Evolutionary conservation across 805 yeast species (phyloP).

Genomic region (Ogataea pini): DNA sequence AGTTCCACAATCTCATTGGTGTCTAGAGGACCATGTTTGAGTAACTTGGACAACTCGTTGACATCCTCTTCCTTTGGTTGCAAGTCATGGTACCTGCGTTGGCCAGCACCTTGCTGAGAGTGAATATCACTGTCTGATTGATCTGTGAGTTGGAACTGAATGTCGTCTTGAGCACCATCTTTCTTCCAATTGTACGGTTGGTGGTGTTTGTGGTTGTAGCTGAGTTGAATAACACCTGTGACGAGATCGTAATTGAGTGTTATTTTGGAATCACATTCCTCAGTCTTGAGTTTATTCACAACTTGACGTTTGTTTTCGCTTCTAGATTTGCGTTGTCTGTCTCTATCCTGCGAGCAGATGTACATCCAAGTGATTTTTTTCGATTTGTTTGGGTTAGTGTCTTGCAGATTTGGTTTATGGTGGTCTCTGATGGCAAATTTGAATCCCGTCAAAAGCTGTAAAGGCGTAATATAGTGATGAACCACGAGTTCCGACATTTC

Average conservation of each 20-base stretch:
- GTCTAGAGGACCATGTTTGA: constrained; percentile 25
- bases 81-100: constrained; percentile 19
- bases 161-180: constrained; percentile 20
- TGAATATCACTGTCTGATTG: constrained; percentile 8
- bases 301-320: constrained; percentile 40
- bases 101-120: constrained; percentile 5
- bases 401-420: constrained; percentile 38
- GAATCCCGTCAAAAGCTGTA: constrained; percentile 43
- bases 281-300: constrained; percentile 42
- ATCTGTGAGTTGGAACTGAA: constrained; percentile 20
- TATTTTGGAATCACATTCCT: constrained; percentile 42
- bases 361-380: constrained; percentile 46
- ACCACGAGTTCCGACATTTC: constrained; percentile 38
- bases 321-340: constrained; percentile 44
- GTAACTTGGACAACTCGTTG: constrained; percentile 22
- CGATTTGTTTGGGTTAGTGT: constrained; percentile 39
- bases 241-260: constrained; percentile 40
- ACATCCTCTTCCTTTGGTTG: constrained; percentile 23
- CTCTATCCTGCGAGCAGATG: constrained; percentile 45
- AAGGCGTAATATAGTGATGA: constrained; percentile 40
- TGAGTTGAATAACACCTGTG: constrained; percentile 39
- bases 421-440: constrained; percentile 46
- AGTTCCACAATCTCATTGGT: constrained; percentile 27
- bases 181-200: constrained; percentile 39
- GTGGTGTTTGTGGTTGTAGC: constrained; percentile 44